Base-by-base conservation (phyloP, 2,329 filamentous ascomycete species). In the Neonectria faginata region DNA sequence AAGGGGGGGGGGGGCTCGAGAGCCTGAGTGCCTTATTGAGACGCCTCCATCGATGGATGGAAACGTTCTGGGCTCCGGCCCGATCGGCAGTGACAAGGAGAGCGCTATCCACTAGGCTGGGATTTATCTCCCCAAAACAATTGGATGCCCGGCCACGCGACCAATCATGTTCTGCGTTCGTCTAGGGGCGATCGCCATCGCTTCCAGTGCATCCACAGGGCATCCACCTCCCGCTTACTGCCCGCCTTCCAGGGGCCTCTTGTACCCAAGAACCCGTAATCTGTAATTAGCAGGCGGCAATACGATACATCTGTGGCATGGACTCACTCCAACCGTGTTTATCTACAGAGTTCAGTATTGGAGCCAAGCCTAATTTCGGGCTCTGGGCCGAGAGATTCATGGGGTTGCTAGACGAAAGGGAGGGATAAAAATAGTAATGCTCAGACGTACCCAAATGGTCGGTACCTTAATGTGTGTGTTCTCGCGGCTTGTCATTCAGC, bases 81-180 rank as follows among this genome's bases (percentile, higher is more conserved):
- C 45, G 45, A 48, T 48, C 45, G 45, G 45, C 45, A 18, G 45
- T 29, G 25, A n/a, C 20, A 27, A 25, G 33, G 12, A 36, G 33
- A 36, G 33, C 12, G 39, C 45, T 29, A 25, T 48, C 45, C 45
- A 14, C 45, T 48, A 27, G n/a, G 45, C 45, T 48, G 45, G 45
- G 22, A 29, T 48, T 5, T n/a, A 2, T 22, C 14, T 22, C n/a
- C 39, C 39, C 39, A 4, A 42, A 42, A 42, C 39, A 20, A 25
- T 25, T 36, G 9, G 36, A 8, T n/a, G 36, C 14, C 36, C 36
- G 14, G 14, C 44, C 18, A 27, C 29, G 22, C 25, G 12, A 14
- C 47, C 27, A 50, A 16, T 50, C 48, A 51, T 10, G 2, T 31
- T n/a, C 27, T 5, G 16, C n/a, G 5, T 33, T 20, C 18, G 18